Conservation (phyloP, 305 asterid species). For the Stenogyne calaminthoides region DNA sequence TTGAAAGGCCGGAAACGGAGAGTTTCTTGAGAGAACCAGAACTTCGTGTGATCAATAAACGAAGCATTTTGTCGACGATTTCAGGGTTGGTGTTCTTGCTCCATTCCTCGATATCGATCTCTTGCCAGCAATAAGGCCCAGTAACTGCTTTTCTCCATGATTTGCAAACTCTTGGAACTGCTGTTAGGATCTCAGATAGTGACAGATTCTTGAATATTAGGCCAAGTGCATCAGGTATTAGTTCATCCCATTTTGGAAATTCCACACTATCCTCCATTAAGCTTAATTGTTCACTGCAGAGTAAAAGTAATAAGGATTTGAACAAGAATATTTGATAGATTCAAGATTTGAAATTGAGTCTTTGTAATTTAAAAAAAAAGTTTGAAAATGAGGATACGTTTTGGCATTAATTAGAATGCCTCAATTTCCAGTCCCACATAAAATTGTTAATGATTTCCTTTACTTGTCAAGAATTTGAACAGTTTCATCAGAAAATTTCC, state of each 20-base stretch:
- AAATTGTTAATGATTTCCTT: not conserved
- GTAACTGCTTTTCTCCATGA: conserved; percentile 74
- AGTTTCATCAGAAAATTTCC: not conserved
- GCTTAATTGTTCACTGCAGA: conserved; percentile 14
- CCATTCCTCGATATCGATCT: conserved; percentile 92
- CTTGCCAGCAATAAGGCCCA: conserved; percentile 93
- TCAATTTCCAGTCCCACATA: not conserved
- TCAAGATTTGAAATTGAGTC: not conserved
- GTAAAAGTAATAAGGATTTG: not conserved
- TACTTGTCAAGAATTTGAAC: not conserved
- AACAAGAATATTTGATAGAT: not conserved
- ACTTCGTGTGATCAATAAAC: conserved; percentile 63
- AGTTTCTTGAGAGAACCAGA: conserved; percentile 71
- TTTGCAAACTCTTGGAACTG: conserved; percentile 82
- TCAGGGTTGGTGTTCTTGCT: conserved; percentile 53
- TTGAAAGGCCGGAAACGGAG: conserved; percentile 56
- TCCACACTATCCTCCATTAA: conserved; percentile 56
- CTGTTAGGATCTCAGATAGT: conserved; percentile 64
- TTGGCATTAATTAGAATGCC: not conserved
- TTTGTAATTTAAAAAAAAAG: not conserved
- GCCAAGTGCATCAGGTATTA: conserved; percentile 85
- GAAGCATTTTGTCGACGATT: conserved; percentile 63
- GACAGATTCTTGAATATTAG: conserved; percentile 74
- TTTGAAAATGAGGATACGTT: not conserved
- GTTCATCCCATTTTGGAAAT: conserved; percentile 67